Evolutionary conservation across 768 basidiomycete genomes (phyloP).

Genomic region (Suillus occidentalis): DNA sequence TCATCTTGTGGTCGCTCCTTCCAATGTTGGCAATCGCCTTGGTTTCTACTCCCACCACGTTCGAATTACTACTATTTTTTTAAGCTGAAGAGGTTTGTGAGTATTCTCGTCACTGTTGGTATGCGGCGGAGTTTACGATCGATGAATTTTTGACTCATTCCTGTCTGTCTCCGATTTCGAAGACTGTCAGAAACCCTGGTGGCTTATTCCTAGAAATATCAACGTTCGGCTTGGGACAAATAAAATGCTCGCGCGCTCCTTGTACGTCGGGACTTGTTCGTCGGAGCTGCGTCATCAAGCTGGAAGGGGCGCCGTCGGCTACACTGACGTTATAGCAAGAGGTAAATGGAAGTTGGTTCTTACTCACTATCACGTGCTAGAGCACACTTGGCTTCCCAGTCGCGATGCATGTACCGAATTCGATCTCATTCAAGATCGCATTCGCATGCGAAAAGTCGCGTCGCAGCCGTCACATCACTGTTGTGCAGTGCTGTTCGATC

Average conservation of each 20-base stretch:
- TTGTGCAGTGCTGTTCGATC: background rate
- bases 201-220: background rate
- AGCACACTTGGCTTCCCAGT: background rate
- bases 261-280: background rate
- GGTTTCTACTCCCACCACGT: slow-evolving; percentile 1
- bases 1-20: background rate
- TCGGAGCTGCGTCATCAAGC: background rate
- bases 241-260: background rate
- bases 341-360: background rate
- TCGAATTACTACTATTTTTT: background rate
- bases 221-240: background rate
- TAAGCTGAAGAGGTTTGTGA: background rate
- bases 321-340: background rate
- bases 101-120: background rate
- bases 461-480: too few species aligned
- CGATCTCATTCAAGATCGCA: background rate
- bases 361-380: background rate
- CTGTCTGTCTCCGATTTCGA: background rate
- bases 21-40: background rate
- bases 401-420: background rate
- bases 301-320: background rate
- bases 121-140: background rate
- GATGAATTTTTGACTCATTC: background rate
- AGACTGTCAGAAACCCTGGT: background rate
- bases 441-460: background rate